Conservation (phyloP, 805 yeast genomes). For the Torulaspora maleeae region DNA sequence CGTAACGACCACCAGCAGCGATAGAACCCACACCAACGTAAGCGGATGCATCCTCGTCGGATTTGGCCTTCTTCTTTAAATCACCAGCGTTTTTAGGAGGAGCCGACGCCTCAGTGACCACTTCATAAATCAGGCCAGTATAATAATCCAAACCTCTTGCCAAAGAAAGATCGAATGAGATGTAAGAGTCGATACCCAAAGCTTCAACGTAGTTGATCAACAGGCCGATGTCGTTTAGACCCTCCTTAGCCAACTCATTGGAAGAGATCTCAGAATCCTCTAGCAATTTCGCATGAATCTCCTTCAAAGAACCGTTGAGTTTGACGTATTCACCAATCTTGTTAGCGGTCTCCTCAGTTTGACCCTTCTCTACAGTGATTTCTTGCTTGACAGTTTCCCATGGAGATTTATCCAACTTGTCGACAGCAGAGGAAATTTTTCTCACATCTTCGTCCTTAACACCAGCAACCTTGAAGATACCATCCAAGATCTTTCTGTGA, state of each 20-base stretch:
- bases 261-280: conserved; percentile 52
- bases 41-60: conserved; percentile 74
- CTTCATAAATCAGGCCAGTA: conserved; percentile 95
- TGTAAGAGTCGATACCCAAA: conserved; percentile 59
- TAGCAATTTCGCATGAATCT: conserved; percentile 52
- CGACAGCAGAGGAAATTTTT: conserved; percentile 90
- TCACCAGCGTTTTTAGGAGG: conserved; percentile 80
- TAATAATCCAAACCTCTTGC: conserved; percentile 98
- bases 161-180: conserved; percentile 86
- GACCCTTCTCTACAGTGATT: conserved; percentile 87
- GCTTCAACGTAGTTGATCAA: conserved; percentile 79
- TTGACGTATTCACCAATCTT: conserved; percentile 88
- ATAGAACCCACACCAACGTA: conserved; percentile 96
- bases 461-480: conserved; percentile 92
- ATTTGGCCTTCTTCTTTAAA: conserved; percentile 47
- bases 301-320: conserved; percentile 69
- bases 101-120: conserved; percentile 93
- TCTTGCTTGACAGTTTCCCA: conserved; percentile 94
- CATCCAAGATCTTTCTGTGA: conserved; percentile 94
- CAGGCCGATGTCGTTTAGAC: conserved; percentile 72
- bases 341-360: conserved; percentile 88
- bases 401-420: conserved; percentile 89
- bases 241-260: conserved; percentile 72
- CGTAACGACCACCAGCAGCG: conserved; percentile 99
- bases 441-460: conserved; percentile 92